These are phyloP conservation scores for Verticillium albo-atrum DNA, from an alignment of 2,329 filamentous ascomycete genomes.

Conservation along the genomic window DNA sequence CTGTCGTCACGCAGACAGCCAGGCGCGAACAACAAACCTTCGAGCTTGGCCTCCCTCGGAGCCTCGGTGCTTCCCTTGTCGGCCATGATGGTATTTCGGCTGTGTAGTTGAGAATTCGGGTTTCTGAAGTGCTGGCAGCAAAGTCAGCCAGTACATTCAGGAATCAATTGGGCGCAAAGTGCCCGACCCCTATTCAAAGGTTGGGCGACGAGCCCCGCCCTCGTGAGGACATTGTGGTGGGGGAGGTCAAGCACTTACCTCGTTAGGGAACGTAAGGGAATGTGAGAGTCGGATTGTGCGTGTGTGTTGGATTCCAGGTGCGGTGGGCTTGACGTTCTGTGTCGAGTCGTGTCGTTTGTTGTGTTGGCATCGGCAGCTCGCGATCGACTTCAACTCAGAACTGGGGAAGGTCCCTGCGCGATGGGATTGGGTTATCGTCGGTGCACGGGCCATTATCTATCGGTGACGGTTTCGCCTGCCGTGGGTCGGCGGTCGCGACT, in stretches of 20 bases:
- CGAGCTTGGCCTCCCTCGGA: conserved; percentile 68
- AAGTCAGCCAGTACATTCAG: neutral
- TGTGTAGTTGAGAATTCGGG: neutral
- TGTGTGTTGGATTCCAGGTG: neutral
- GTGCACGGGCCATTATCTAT: neutral
- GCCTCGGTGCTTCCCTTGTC: conserved; percentile 32
- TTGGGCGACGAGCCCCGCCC: neutral
- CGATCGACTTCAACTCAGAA: neutral
- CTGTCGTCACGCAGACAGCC: neutral
- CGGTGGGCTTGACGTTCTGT: neutral
- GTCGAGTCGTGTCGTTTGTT: neutral
- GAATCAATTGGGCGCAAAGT: neutral
- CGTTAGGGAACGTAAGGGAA: neutral
- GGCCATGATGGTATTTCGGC: conserved; percentile 23
- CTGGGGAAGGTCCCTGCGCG: neutral
- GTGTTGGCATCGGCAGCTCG: neutral
- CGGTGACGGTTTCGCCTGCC: neutral
- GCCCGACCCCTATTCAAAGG: neutral
- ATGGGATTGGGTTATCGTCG: neutral
- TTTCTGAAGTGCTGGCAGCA: neutral
- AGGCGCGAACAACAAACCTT: conserved; percentile 46
- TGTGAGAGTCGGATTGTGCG: neutral
- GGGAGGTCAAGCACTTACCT: neutral
- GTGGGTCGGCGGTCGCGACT: neutral
- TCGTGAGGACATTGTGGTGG: neutral